phyloP scores from a whole-genome alignment of 2,329 filamentous ascomycete species.

The Alternaria sp. region DNA sequence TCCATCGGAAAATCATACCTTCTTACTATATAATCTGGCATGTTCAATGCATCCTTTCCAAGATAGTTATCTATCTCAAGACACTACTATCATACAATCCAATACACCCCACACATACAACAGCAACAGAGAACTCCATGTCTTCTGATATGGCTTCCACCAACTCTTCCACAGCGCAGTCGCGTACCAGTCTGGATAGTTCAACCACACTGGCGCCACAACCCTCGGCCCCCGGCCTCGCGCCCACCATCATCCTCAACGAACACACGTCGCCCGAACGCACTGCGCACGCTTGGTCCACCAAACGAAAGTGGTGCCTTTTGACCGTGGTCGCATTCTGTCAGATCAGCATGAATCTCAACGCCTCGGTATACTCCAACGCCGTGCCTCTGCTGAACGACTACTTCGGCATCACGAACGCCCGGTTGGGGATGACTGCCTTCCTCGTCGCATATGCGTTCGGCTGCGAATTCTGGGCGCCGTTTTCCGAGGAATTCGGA shows the following conservation, averaged over 20 bases:
- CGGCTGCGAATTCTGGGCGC: slow-evolving; percentile 85
- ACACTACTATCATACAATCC: background rate
- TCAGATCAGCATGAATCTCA: slow-evolving; percentile 61
- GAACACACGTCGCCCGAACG: background rate
- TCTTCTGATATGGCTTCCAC: background rate
- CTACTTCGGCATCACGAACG: slow-evolving; percentile 47
- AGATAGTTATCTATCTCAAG: background rate
- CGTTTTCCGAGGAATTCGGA: slow-evolving; percentile 78
- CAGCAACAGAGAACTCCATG: background rate
- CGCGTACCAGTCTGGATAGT: background rate
- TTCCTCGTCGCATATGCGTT: slow-evolving; percentile 82
- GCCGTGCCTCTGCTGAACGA: slow-evolving; percentile 59
- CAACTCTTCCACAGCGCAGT: background rate
- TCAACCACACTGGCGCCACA: background rate
- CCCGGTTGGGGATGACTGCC: slow-evolving; percentile 69
- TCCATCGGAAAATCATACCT: background rate
- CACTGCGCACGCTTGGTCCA: slow-evolving; percentile 54
- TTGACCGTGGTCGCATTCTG: slow-evolving; percentile 60
- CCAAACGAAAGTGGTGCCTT: slow-evolving; percentile 60
- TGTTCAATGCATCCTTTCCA: background rate
- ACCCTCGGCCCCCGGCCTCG: background rate
- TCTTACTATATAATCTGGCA: background rate
- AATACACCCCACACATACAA: background rate
- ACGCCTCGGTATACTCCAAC: slow-evolving; percentile 62
- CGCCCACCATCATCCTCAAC: background rate